Evolutionary conservation across 2,329 filamentous ascomycete species (phyloP).

Genomic region (Arthrobotrys musiformis): DNA sequence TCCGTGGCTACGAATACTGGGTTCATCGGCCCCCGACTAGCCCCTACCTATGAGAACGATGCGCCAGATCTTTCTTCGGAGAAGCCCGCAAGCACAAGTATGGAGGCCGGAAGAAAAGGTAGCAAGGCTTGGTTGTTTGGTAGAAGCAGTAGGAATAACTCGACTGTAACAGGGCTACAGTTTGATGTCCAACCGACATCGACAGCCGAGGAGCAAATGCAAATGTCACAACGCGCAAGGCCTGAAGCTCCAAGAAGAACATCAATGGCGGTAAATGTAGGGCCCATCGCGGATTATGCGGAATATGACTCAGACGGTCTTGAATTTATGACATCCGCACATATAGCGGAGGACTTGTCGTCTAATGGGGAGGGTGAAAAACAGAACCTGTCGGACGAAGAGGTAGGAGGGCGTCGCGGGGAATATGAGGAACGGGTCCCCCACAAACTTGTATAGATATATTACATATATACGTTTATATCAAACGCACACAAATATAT

Average conservation of each 20-base stretch:
- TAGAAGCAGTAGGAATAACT: neutral
- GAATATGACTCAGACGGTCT: constrained; percentile 40
- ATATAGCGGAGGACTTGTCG: constrained; percentile 7
- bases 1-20: neutral
- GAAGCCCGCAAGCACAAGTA: neutral
- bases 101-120: neutral
- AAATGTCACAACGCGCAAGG: neutral
- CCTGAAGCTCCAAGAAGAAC: neutral
- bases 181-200: neutral
- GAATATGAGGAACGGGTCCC: constrained; percentile 17
- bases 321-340: neutral
- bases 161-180: neutral
- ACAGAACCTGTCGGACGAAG: constrained; percentile 5
- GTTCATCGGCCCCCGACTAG: neutral
- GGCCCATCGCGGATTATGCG: constrained; percentile 15
- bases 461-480: neutral
- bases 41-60: neutral
- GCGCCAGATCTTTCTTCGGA: neutral
- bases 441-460: constrained; percentile 16
- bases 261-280: neutral
- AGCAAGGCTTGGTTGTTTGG: neutral
- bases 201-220: neutral
- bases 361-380: neutral
- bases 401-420: neutral
- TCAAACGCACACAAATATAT: too few relatives aligned